phyloP scores from a whole-genome alignment of 441 rosid genomes.

The Lagerstroemia fauriei region DNA sequence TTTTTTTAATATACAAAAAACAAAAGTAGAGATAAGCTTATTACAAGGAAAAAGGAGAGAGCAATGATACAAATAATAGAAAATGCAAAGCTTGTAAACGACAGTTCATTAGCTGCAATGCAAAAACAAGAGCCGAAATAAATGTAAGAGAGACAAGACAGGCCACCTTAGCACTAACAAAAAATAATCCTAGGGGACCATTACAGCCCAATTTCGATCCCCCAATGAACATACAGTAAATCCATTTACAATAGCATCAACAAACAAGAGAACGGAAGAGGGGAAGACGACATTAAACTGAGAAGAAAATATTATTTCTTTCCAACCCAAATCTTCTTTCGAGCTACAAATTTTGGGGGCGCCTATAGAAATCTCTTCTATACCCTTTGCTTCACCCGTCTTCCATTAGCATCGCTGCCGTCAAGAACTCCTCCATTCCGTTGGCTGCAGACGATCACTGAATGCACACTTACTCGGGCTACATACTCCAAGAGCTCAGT shows the following conservation, averaged over 20 bases:
- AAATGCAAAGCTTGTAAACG: not conserved
- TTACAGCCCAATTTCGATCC: not conserved
- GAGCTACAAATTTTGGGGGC: not conserved
- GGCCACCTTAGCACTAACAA: not conserved
- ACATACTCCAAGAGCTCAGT: conserved; percentile 68
- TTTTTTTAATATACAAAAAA: too few relatives aligned
- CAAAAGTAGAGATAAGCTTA: too few relatives aligned
- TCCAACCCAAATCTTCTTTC: not conserved
- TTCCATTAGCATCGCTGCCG: conserved; percentile 73
- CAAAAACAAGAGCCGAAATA: not conserved
- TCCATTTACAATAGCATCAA: not conserved
- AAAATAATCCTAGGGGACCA: not conserved
- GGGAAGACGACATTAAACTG: conserved; percentile 13
- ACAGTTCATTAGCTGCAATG: not conserved
- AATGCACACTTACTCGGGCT: conserved; percentile 61
- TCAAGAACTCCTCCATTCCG: conserved; percentile 62
- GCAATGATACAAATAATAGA: not conserved
- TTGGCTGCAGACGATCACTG: conserved; percentile 45
- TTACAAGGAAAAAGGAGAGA: too few relatives aligned
- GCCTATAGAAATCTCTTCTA: conserved; percentile 26
- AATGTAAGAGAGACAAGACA: not conserved
- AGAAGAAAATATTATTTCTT: conserved; percentile 33
- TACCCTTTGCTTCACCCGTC: conserved; percentile 93
- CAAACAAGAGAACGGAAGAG: not conserved
- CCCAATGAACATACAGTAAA: not conserved